Base-by-base conservation (phyloP, 2,329 filamentous ascomycete genomes). In the Nemania sp. region DNA sequence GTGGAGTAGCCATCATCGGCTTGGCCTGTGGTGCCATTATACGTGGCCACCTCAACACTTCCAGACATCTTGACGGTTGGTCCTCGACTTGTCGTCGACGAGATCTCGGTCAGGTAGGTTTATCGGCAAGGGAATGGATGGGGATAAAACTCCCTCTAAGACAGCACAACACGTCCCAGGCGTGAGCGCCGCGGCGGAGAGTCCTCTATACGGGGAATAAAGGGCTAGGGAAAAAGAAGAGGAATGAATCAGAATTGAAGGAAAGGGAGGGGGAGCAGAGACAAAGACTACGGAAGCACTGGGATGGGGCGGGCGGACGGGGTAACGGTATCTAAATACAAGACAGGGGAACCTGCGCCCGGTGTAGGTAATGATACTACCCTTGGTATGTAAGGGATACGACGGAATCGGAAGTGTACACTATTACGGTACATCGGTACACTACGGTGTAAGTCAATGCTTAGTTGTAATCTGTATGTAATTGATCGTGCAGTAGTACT, bases 1-100 rank as follows among this genome's bases (percentile, higher is more conserved):
- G 71, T 67, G 47, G 79, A 79, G 69, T 79, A 78, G 54, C 81
- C 81, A 59, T 74, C 71, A 66, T 81, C 73, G 66, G 80, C 79
- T 60, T 67, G 66, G 54, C 72, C 79, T 24, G 64, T 65, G 49
- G 76, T 80, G 67, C 80, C 81, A 65, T 79, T 80, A 71, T 82
- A 84, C 36, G 66, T 62, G 52, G 67, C 67, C 41, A 71, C 65
- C 57, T 58, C 54, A 43, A 64, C 49, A 33, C 59, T 64, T 17
- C 62, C 59, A 30, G 66, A 67, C 66, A 68, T 68, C 17, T 54
- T 54, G 64, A 54, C 54, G 48, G 33, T 28, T 33, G 30, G 12
- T 36, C 51, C 36, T 41, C 19, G 56, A 43, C 36, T 39, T 44
- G 37, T 45, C 37, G 49, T 39, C 19, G 15, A 40, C 42, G 44